Evolutionary conservation across 2,329 filamentous ascomycete genomes (phyloP), one percentile per base, ranked within the genome.

Genomic region (Nothomitra cinnamomea): DNA sequence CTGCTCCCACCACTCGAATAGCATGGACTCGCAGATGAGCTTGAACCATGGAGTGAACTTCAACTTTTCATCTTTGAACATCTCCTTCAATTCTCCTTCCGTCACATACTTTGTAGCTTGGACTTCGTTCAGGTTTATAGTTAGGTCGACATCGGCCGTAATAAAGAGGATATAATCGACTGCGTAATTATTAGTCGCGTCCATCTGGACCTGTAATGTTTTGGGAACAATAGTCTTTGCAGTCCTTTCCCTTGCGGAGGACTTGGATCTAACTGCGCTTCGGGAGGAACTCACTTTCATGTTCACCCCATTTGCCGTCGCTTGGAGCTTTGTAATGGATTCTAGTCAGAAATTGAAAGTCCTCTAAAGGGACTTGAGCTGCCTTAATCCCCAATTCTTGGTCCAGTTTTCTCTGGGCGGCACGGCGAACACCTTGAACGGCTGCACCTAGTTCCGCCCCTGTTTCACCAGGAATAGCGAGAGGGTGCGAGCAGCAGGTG

Each of bases 151-250:
- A 58, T 94, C 84, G 55, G 87, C 85, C 73, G 94, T 86, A 74
- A 96, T 95, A 72, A 98, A 96, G 54, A 98, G 80, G 60, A 98
- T 98, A 69, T 98, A 98, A 69, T 98, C 92, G 65, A 98, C 88
- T 92, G 58, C 4, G 41, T 19, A 52, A 17, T 43, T 24, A 25
- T 13, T 19, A 36, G 13, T 15, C 12, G 38, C 15, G 38, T n/a
- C 38, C 17, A 5, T 6, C 15, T 13, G 15, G 15, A n/a, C 3
- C 5, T n/a, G 5, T 41, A 41, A 13, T 13, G 17, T n/a, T 41
- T n/a, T 41, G 17, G 13, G 10, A 32, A 32, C 28, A 32, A 15
- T 6, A 7, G 24, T 15, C n/a, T 32, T 32, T 43, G 13, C 32
- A 12, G 5, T 41, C 17, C 3, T 41, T 41, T 41, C 38, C 13